Evolutionary conservation across 106 monocot genomes (phyloP).

Genomic region (Phalaenopsis aphrodite): DNA sequence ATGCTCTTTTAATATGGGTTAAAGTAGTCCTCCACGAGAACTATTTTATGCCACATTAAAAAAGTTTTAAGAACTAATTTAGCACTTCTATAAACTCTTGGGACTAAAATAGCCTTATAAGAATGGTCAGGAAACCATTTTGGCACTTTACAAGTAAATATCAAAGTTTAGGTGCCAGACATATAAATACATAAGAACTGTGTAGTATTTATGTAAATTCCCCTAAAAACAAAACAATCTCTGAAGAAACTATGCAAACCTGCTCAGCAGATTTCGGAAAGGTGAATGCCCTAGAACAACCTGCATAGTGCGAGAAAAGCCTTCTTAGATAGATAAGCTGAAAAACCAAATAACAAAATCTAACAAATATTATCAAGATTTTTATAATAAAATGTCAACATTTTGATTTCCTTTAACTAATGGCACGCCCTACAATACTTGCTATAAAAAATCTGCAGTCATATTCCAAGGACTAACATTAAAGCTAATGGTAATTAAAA

Average conservation of each 20-base stretch:
- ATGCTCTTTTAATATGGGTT: no score
- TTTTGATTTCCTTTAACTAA: not conserved
- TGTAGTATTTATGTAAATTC: no score
- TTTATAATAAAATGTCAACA: not conserved
- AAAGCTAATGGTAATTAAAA: not conserved
- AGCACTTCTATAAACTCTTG: no score
- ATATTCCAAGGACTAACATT: not conserved
- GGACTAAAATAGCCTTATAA: no score
- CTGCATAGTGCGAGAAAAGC: slow-evolving; percentile 24
- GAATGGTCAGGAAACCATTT: no score
- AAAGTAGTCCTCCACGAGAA: no score
- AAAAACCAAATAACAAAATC: not conserved
- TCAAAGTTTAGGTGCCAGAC: no score
- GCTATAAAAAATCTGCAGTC: not conserved
- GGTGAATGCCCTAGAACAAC: slow-evolving; percentile 89
- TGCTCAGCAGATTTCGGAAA: slow-evolving; percentile 59
- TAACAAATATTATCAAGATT: not conserved
- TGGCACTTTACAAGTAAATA: no score
- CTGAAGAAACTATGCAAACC: slow-evolving; percentile 24
- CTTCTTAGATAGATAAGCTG: not conserved
- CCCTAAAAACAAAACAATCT: not conserved
- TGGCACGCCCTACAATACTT: not conserved
- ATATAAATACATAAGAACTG: no score
- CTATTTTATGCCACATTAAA: no score
- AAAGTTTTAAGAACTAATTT: no score